phyloP scores from a whole-genome alignment of 2,329 filamentous ascomycete species.

The Fusarium continuum region DNA sequence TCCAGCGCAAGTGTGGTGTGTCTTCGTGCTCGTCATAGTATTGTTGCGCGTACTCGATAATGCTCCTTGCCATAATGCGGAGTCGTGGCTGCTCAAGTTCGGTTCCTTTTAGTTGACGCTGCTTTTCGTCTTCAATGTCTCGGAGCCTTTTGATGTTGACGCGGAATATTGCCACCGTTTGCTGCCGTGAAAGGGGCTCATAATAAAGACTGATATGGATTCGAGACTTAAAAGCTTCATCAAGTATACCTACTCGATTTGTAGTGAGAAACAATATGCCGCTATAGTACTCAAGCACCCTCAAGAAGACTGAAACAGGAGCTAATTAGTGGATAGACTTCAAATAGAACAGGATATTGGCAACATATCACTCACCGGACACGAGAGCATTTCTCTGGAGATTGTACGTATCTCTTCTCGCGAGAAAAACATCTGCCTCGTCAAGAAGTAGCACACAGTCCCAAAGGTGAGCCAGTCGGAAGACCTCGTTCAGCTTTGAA shows the following conservation, averaged over 20 bases:
- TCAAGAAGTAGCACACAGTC: constrained; percentile 2
- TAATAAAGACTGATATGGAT: constrained; percentile 2
- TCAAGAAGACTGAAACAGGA: constrained; percentile 4
- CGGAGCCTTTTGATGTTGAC: no score
- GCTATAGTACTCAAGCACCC: not conserved
- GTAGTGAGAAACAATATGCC: not conserved
- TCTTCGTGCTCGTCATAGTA: not conserved
- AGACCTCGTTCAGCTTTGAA: constrained; percentile 20
- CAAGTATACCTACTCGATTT: not conserved
- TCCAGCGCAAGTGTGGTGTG: not conserved
- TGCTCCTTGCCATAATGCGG: no score
- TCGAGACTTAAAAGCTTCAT: not conserved
- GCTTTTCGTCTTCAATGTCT: no score
- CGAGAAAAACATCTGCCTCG: not conserved
- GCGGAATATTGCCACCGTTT: no score
- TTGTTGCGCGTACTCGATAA: accelerated
- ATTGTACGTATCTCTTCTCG: not conserved
- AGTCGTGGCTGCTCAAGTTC: no score
- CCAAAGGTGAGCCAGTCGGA: constrained; percentile 2
- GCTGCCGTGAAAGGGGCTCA: no score
- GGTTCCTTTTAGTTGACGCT: no score
- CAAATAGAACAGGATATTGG: not conserved
- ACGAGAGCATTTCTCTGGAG: not conserved
- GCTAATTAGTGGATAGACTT: not conserved
- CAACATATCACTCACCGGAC: not conserved